phyloP scores from a whole-genome alignment of 371 early-diverging fungal species.

The Fennellomyces sp. region DNA sequence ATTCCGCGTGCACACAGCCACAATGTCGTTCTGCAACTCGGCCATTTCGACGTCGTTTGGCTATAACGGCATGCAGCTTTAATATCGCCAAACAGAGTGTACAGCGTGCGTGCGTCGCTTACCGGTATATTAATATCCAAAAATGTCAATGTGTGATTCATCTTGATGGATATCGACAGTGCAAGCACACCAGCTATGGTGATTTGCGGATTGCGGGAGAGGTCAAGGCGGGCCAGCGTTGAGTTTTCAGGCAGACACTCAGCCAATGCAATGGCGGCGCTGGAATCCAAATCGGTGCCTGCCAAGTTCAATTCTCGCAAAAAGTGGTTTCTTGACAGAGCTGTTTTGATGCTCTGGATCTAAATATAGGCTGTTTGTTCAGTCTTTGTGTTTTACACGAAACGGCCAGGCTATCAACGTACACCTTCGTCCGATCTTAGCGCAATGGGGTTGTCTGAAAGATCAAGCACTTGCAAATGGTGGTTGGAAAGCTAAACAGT shows the following conservation, averaged over 20 bases:
- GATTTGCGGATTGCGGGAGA: constrained; percentile 75
- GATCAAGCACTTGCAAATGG: constrained; percentile 43
- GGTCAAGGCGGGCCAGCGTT: constrained; percentile 67
- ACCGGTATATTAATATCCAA: constrained; percentile 76
- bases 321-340: constrained; percentile 26
- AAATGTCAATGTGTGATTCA: constrained; percentile 75
- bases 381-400: too few species aligned
- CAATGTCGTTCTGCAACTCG: constrained; percentile 70
- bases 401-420: too few species aligned
- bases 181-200: constrained; percentile 84
- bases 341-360: constrained; percentile 21
- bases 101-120: constrained; percentile 8
- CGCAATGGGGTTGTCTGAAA: constrained; percentile 40
- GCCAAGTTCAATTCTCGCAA: constrained; percentile 64
- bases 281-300: constrained; percentile 50
- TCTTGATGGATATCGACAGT: constrained; percentile 73
- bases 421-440: constrained; percentile 44
- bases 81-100: background rate
- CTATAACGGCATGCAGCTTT: constrained; percentile 17
- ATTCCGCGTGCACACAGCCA: constrained; percentile 70
- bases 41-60: constrained; percentile 70
- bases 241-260: constrained; percentile 78
- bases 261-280: constrained; percentile 75
- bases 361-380: background rate
- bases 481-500: constrained; percentile 33